Base-by-base conservation (phyloP, 2,329 filamentous ascomycete genomes). In the Venturia asperata region DNA sequence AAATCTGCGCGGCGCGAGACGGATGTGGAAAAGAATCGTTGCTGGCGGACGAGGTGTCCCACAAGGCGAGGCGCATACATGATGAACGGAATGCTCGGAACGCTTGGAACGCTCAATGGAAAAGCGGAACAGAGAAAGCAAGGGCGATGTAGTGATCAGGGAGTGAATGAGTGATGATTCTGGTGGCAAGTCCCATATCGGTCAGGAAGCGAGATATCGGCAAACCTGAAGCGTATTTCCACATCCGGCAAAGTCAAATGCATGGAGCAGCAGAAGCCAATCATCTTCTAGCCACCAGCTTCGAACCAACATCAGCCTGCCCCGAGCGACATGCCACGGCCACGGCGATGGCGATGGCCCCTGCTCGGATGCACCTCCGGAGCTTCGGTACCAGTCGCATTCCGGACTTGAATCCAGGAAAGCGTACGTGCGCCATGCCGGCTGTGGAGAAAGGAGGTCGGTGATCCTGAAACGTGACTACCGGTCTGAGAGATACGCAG, bases 1-100 rank as follows among this genome's bases (percentile, higher is more conserved):
- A 87, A 87, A 73, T 87, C 85, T 19, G 82, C 81, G 65, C 77
- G 64, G 61, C 68, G 69, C n/a, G 47, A 63, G n/a, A 39, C 15
- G 19, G 61, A 30, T 43, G 64, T 63, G 30, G 60, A 64, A 42
- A 63, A 63, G 52, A 17, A 17, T 61, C 52, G 27, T n/a, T 58
- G 52, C 17, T 58, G 52, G 52, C 52, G 52, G 27, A 37, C 17
- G 15, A 30, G n/a, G 15, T 17, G 52, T n/a, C 15, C 17, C 6
- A 37, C 11, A 58, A 58, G 30, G 27, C 52, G 52, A 37, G 52
- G 52, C 1, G 52, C 30, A 21, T 58, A 58, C 52, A 58, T 58
- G 52, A n/a, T 58, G 3, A 58, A 58, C 9, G 30, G 30, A 58
- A 37, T 34, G 27, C 52, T 58, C 52, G 19, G 52, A 56, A 56